A percentile compares a stretch with the other conserved stretches of the same genome.
Evolutionary conservation across 192 early-diverging fungal species (phyloP).

Genomic region (Podila epigama): DNA sequence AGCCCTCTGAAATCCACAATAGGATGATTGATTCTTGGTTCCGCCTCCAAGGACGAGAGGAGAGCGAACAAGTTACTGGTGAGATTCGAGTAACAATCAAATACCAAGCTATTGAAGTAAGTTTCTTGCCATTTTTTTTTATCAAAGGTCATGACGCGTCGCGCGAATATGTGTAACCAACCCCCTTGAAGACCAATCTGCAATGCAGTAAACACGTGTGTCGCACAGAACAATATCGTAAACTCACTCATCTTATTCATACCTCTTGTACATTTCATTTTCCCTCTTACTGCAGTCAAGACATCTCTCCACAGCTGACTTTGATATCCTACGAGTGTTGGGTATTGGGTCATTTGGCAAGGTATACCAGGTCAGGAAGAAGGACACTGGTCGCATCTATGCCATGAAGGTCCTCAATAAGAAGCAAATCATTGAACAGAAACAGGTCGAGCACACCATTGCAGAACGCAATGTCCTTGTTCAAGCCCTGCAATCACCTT

Average conservation of each 20-base stretch:
- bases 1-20: conserved; percentile 51
- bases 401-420: conserved; percentile 87
- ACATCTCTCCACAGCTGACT: conserved; percentile 56
- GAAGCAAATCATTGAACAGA: conserved; percentile 74
- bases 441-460: conserved; percentile 78
- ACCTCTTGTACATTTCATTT: background rate
- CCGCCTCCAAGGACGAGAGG: conserved; percentile 35
- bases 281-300: conserved; percentile 27
- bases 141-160: background rate
- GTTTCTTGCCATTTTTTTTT: no score
- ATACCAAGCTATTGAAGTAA: conserved; percentile 48
- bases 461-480: conserved; percentile 81
- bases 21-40: conserved; percentile 56
- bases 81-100: conserved; percentile 56
- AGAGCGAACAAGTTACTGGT: conserved; percentile 38
- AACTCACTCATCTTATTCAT: conserved; percentile 6
- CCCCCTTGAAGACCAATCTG: no score
- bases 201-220: background rate
- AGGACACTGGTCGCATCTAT: conserved; percentile 80
- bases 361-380: conserved; percentile 80
- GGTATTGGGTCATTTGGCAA: conserved; percentile 86
- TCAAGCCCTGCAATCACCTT: conserved; percentile 67
- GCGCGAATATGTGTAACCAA: background rate
- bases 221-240: background rate
- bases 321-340: conserved; percentile 76